phyloP scores from a whole-genome alignment of 306 rosid species.

The Vicia faba region DNA sequence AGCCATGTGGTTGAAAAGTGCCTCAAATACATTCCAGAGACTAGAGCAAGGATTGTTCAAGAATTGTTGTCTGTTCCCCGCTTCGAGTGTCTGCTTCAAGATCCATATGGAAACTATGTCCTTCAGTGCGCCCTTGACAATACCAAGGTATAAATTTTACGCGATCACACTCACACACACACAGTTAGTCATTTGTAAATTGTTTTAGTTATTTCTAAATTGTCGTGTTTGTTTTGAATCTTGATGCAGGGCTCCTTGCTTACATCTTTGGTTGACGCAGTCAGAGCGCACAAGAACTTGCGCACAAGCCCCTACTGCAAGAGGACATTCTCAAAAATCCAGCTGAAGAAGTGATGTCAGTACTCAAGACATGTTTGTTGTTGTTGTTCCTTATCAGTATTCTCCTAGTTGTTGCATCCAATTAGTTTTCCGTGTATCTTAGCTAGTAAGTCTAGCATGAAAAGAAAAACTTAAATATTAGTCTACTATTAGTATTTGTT shows the following conservation, averaged over 20 bases:
- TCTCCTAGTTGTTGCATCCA: conserved; percentile 9
- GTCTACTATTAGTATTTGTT: background rate
- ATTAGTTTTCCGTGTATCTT: background rate
- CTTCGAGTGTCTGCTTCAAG: conserved; percentile 65
- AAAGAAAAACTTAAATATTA: background rate
- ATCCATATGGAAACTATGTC: conserved; percentile 79
- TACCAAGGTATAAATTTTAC: conserved; percentile 53
- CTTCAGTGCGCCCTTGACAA: conserved; percentile 56
- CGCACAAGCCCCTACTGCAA: conserved; percentile 75
- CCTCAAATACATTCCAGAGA: conserved; percentile 49
- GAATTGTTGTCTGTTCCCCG: conserved; percentile 53
- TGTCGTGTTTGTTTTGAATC: background rate
- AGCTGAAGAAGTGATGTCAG: background rate
- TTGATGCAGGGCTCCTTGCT: conserved; percentile 60
- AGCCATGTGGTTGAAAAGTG: conserved; percentile 81
- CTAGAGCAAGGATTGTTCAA: conserved; percentile 52
- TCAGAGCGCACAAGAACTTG: conserved; percentile 46
- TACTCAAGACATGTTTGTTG: background rate
- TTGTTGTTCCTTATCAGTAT: background rate
- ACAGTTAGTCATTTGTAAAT: background rate
- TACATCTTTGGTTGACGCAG: conserved; percentile 53
- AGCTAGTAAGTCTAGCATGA: background rate
- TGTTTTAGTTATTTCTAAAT: background rate
- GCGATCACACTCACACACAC: background rate
- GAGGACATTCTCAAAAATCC: conserved; percentile 53